Base-by-base conservation (phyloP, 106 monocot species). In the Ottelia alismoides region DNA sequence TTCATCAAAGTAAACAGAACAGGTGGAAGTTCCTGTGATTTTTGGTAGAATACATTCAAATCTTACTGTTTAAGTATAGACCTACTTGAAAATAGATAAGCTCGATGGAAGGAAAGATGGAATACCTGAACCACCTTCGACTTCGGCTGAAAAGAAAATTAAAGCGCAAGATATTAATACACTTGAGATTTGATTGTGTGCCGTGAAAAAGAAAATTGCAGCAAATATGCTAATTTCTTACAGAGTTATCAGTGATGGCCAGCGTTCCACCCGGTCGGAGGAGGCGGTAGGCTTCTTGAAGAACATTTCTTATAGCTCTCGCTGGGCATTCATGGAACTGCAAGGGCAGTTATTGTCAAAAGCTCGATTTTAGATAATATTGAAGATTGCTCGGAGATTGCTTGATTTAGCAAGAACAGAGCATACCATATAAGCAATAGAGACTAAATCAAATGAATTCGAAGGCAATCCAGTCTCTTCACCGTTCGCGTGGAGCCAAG, bases 301-400 rank as follows among this genome's bases (percentile, higher is more conserved):
- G 40, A 50, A 84, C 52, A 28, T 55, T 57, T 20, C 22, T 66
- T 50, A 49, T 90, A 51, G 89, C 89, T 56, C 53, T 55, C 54
- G 84, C 76, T 62, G 89, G 89, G 25, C 83, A 90, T 70, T 90
- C 89, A 55, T 90, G 89, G 61, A 76, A 50, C 89, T 90, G 61
- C 50, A 66, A 53, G 53, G n/a, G n/a, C n/a, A n/a, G n/a, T n/a
- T n/a, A n/a, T n/a, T 53, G 31, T 25, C 26, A 12, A 31, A 27
- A 51, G 49, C 47, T 7, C 10, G 16, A 43, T 6, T 43, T 7
- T 6, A 58, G 19, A 22, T 46, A 10, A 45, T 18, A 61, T 11
- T 17, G 45, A 43, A 45, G 1, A 59, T 59, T 43, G 40, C 10
- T 6, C 10, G 16, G 40, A 43, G 16, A 7, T 6, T 6, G 16